These are phyloP conservation scores for Zhuliangozyma parablackwelliae DNA, from an alignment of 1,139 yeast species.

Conservation along the genomic window DNA sequence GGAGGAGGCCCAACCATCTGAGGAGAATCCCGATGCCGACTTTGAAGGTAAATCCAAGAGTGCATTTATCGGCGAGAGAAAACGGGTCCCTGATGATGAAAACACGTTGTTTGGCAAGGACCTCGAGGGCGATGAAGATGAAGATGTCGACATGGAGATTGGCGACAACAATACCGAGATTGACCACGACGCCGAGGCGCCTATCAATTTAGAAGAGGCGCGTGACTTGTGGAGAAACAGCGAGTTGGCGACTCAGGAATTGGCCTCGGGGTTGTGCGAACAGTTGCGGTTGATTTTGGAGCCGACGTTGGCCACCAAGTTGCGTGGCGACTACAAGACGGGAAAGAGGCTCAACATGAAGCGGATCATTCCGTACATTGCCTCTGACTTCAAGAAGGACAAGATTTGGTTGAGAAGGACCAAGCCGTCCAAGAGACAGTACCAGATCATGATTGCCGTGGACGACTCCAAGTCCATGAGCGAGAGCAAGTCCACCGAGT, in stretches of 20 bases:
- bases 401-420: constrained; percentile 98
- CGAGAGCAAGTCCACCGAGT: constrained; percentile 81
- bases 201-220: constrained; percentile 60
- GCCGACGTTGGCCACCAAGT: constrained; percentile 91
- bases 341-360: constrained; percentile 97
- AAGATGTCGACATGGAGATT: constrained; percentile 13
- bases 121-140: constrained; percentile 20
- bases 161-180: constrained; percentile 24
- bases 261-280: constrained; percentile 85
- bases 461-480: constrained; percentile 98
- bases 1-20: constrained; percentile 11
- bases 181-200: constrained; percentile 32
- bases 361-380: constrained; percentile 95
- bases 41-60: constrained; percentile 51
- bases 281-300: constrained; percentile 89
- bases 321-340: constrained; percentile 93
- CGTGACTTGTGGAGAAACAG: constrained; percentile 77
- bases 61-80: constrained; percentile 50
- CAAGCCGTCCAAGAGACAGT: constrained; percentile 94
- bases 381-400: constrained; percentile 95
- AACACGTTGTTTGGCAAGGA: constrained; percentile 10
- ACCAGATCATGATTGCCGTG: constrained; percentile 95
- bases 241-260: constrained; percentile 78
- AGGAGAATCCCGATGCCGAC: constrained; percentile 35
- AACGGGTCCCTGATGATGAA: constrained; percentile 14